Conservation (phyloP, 345 rosid genomes). For the Cardamine chenopodiifolia region DNA sequence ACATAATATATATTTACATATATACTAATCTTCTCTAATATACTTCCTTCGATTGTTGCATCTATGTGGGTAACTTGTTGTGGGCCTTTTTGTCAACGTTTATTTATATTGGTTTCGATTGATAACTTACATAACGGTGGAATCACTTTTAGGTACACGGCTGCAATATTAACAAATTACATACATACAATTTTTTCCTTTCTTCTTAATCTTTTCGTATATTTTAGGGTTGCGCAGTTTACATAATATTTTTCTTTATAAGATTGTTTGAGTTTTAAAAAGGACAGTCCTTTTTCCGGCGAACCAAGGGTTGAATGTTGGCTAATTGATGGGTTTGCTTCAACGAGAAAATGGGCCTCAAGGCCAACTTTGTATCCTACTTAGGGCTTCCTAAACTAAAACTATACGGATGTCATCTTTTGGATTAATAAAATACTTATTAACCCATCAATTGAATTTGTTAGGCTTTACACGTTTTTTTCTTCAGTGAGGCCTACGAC, state of each 20-base stretch:
- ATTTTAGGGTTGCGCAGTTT: too few species aligned
- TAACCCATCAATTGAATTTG: not conserved
- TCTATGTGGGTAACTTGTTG: not conserved
- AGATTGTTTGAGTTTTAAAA: too few species aligned
- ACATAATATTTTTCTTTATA: not conserved
- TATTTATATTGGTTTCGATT: not conserved
- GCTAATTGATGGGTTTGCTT: not conserved
- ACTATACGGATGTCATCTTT: not conserved
- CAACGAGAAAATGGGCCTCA: conserved; percentile 13
- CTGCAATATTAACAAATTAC: too few species aligned
- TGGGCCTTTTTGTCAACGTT: not conserved
- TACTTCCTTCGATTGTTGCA: not conserved
- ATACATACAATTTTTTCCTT: not conserved
- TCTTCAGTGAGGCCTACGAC: not conserved
- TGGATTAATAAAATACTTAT: not conserved
- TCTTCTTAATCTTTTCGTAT: too few species aligned
- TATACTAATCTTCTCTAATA: not conserved
- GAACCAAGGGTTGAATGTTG: not conserved
- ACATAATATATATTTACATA: too few species aligned
- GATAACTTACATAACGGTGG: too few species aligned
- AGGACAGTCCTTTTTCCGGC: not conserved
- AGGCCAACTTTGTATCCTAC: not conserved
- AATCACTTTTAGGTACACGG: too few species aligned
- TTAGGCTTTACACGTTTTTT: not conserved
- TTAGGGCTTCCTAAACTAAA: not conserved